Evolutionary conservation across 2,329 filamentous ascomycete genomes (phyloP).

Genomic region (Periconia macrospinosa): DNA sequence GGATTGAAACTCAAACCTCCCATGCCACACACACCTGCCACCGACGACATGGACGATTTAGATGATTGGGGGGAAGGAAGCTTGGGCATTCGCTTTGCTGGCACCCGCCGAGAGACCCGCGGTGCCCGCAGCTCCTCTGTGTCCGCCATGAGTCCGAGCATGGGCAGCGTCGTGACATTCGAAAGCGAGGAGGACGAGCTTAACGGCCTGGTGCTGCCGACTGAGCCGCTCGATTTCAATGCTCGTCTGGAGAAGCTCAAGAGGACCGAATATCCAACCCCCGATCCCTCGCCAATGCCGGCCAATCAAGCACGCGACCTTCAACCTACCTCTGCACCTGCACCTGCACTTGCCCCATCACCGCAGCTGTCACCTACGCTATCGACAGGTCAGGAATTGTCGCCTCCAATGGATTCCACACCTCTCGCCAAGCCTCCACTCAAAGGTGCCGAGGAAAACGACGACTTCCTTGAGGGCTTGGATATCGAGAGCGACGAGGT

Average conservation of each 20-base stretch:
- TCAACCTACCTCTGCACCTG: constrained; percentile 36
- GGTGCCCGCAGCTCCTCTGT: constrained; percentile 84
- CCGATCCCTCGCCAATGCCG: constrained; percentile 25
- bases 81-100: constrained; percentile 85
- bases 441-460: constrained; percentile 45
- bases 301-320: constrained; percentile 15
- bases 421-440: constrained; percentile 14
- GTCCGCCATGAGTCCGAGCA: constrained; percentile 87
- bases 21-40: constrained; percentile 48
- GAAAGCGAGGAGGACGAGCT: constrained; percentile 95
- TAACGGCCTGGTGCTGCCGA: constrained; percentile 83
- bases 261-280: constrained; percentile 44
- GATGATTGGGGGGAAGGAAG: constrained; percentile 94
- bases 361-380: constrained; percentile 18
- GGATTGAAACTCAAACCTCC: constrained; percentile 47
- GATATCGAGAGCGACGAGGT: constrained; percentile 84
- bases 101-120: constrained; percentile 76
- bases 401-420: constrained; percentile 24
- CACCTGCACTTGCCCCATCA: constrained; percentile 15
- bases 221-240: constrained; percentile 79
- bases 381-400: constrained; percentile 13
- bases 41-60: constrained; percentile 74
- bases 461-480: constrained; percentile 84
- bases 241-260: constrained; percentile 75
- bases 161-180: constrained; percentile 84